Conservation (phyloP, 2,329 filamentous ascomycete genomes). For the Penicillium vulpinum region DNA sequence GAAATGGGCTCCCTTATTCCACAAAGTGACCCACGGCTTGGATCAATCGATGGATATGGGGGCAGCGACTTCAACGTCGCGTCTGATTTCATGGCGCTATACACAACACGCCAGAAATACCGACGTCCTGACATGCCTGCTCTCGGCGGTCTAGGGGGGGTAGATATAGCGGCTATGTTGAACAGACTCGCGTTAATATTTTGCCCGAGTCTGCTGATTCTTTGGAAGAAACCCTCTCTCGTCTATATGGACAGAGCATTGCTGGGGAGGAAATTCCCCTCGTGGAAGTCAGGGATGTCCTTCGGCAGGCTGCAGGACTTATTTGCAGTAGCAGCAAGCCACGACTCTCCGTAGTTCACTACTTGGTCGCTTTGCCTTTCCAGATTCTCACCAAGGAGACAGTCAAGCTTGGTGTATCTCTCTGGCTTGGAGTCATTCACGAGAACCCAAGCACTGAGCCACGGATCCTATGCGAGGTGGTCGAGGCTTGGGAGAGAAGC, state of each 20-base stretch:
- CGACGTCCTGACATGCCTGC: slow-evolving; percentile 73
- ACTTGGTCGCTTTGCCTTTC: slow-evolving; percentile 91
- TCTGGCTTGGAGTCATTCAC: slow-evolving; percentile 96
- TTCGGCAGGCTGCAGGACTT: slow-evolving; percentile 81
- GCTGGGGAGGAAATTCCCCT: slow-evolving; percentile 70
- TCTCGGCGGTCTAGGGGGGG: slow-evolving; percentile 11
- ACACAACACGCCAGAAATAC: slow-evolving; percentile 95
- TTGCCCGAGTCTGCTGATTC: slow-evolving; percentile 40
- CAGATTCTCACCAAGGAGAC: slow-evolving; percentile 90
- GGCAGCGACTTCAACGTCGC: slow-evolving; percentile 81
- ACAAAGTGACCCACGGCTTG: slow-evolving; percentile 78
- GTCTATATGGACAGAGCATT: slow-evolving; percentile 70
- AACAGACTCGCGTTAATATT: slow-evolving; percentile 7
- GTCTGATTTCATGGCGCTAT: slow-evolving; percentile 95
- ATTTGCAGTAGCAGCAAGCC: slow-evolving; percentile 76
- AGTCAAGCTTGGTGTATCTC: slow-evolving; percentile 89
- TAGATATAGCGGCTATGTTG: background rate
- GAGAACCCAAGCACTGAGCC: slow-evolving; percentile 89
- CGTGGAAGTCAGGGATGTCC: slow-evolving; percentile 73
- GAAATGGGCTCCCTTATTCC: slow-evolving; percentile 90
- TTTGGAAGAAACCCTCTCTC: slow-evolving; percentile 62
- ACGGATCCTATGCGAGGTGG: slow-evolving; percentile 80
- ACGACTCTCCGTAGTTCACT: slow-evolving; percentile 76
- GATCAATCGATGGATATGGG: slow-evolving; percentile 72
- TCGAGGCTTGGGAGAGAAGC: slow-evolving; percentile 85